A percentile compares a stretch with the other conserved stretches of the same genome.
These are phyloP conservation scores for Colletotrichum sansevieriae DNA, from an alignment of 2,329 filamentous ascomycete genomes.

Conservation along the genomic window DNA sequence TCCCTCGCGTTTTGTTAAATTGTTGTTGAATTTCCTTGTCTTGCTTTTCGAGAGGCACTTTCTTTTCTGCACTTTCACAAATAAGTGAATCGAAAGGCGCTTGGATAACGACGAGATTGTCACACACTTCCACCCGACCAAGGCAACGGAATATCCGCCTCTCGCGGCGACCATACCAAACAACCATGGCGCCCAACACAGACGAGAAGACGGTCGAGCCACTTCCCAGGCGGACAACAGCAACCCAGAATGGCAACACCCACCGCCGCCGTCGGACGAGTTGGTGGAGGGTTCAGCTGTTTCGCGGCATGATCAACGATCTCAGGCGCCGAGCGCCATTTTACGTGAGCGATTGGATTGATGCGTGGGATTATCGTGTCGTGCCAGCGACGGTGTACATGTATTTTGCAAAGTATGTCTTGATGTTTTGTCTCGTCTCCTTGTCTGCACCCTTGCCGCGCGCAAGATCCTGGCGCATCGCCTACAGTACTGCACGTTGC, in stretches of 20 bases:
- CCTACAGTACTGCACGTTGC: no score
- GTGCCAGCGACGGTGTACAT: slow-evolving; percentile 91
- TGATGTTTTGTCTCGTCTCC: background rate
- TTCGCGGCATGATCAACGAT: slow-evolving; percentile 85
- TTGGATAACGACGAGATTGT: no score
- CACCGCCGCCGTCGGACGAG: slow-evolving; percentile 28
- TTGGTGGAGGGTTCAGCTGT: slow-evolving; percentile 83
- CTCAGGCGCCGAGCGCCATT: slow-evolving; percentile 80
- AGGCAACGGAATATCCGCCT: no score
- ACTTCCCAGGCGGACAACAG: slow-evolving; percentile 2
- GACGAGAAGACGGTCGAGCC: slow-evolving; percentile 30
- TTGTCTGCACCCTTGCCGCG: no score
- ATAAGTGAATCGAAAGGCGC: background rate
- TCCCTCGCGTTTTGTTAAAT: slow-evolving; percentile 8
- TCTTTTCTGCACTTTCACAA: background rate
- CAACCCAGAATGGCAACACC: slow-evolving; percentile 13
- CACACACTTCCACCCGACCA: background rate
- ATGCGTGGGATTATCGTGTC: slow-evolving; percentile 92
- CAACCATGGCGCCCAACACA: slow-evolving; percentile 18
- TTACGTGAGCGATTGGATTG: slow-evolving; percentile 85
- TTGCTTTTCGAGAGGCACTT: background rate
- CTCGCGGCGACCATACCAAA: no score
- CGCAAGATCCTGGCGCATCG: no score
- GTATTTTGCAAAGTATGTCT: slow-evolving; percentile 89
- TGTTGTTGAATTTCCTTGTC: background rate